Evolutionary conservation across 2,329 filamentous ascomycete genomes (phyloP), one percentile per base, ranked within the genome.

Genomic region (Trichoderma sp.): DNA sequence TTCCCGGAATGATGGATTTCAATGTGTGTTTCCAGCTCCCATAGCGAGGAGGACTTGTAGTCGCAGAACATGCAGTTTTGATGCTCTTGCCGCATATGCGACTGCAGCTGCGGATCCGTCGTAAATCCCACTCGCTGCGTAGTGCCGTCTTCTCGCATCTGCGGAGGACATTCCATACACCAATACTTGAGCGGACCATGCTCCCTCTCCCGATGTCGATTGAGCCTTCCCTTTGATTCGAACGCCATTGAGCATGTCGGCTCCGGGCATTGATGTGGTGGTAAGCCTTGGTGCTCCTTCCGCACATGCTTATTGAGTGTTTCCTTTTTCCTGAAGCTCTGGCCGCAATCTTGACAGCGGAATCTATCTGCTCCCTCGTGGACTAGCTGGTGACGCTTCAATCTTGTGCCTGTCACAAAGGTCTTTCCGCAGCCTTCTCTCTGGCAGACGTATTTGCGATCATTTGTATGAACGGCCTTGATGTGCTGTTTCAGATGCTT

Each of bases 401-500:
- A 84, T 54, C 92, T 85, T 10, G 92, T 93, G 2, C 89, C 89
- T 0, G 92, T 97, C 59, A 92, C 86, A 76, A 97, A 97, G 37
- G 86, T 88, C 82, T 94, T 95, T 60, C 84, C 88, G 76, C 94
- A 97, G 6, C 84, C 89, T 15, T 87, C 83, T 73, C 88, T 88
- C n/a, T 85, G 82, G 80, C 94, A 97, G 29, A 85, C 78, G 76
- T 93, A 90, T 56, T 88, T 86, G 68, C 90, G 86, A 71, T 92
- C 85, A 65, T 88, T 83, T 22, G 87, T 90, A 77, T 97, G 94
- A 12, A 90, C 89, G 66, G 91, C 91, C 76, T 94, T 93, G 75
- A 96, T 80, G 77, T 98, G 94, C 71, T 93, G 90, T 69, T 90
- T 89, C 19, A 97, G 84, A 79, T 97, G 93, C 73, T 94, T 94